A percentile compares a stretch with the other conserved stretches of the same genome.
phyloP scores from a whole-genome alignment of 192 early-diverging fungal species.

The Irineochytrium annulatum region DNA sequence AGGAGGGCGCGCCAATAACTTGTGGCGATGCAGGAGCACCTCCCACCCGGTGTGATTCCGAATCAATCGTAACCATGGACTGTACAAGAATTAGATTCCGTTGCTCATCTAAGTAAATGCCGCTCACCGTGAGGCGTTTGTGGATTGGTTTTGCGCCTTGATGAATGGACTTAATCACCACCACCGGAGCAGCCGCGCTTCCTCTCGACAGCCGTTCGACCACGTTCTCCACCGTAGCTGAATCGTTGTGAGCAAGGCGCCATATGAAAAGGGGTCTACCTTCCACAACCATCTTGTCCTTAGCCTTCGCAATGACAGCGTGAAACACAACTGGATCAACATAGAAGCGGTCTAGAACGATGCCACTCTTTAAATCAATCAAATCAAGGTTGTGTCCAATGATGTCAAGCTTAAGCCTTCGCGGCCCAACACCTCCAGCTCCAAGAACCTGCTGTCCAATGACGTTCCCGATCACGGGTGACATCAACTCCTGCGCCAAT shows the following conservation, averaged over 20 bases:
- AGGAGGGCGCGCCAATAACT: neutral
- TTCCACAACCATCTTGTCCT: constrained; percentile 30
- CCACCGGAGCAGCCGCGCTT: neutral
- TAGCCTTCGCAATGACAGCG: constrained; percentile 20
- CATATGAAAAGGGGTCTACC: constrained; percentile 1
- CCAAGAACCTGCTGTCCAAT: constrained; percentile 26
- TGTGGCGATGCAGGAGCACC: neutral
- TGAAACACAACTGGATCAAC: constrained; percentile 22
- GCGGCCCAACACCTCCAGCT: constrained; percentile 7
- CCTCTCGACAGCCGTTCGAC: constrained; percentile 17
- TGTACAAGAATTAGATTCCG: neutral
- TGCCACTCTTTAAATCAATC: constrained; percentile 24
- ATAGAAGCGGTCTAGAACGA: constrained; percentile 24
- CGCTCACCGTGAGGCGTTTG: neutral
- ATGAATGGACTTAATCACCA: constrained; percentile 20
- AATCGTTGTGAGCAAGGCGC: neutral
- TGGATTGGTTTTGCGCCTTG: constrained; percentile 16
- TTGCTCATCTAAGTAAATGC: neutral
- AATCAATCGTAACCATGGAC: constrained; percentile 28
- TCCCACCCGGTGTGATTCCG: constrained; percentile 13
- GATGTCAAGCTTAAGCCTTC: constrained; percentile 25
- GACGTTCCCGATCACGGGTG: constrained; percentile 19
- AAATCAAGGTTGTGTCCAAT: constrained; percentile 28
- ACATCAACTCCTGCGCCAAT: constrained; percentile 15
- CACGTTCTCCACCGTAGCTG: constrained; percentile 13